phyloP scores from a whole-genome alignment of 2,329 filamentous ascomycete species.

The Zarea fungicola region DNA sequence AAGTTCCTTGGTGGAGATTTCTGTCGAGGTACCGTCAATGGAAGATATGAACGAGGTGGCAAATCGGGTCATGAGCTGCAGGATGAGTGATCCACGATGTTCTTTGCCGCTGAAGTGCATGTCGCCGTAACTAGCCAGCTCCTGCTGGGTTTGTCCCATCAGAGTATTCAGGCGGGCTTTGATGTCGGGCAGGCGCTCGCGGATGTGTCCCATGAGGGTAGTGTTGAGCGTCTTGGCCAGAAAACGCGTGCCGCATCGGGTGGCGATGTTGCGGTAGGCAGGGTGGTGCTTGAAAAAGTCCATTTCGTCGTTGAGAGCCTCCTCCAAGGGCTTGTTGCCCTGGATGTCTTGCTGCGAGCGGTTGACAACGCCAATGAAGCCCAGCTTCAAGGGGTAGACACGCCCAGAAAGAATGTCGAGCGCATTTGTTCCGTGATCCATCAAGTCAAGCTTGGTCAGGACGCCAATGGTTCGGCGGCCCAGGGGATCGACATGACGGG shows the following conservation, averaged over 20 bases:
- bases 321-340: conserved; percentile 87
- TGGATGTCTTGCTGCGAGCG: conserved; percentile 97
- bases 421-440: conserved; percentile 98
- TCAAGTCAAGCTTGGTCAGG: conserved; percentile 92
- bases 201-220: conserved; percentile 93
- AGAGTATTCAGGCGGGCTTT: conserved; percentile 95
- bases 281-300: conserved; percentile 98
- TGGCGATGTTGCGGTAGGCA: conserved; percentile 93
- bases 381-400: conserved; percentile 93
- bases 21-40: conserved; percentile 95
- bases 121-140: conserved; percentile 94
- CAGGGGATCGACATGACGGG: conserved; percentile 91
- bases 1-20: conserved; percentile 97
- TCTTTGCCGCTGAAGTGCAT: conserved; percentile 97
- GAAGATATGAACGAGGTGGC: conserved; percentile 97
- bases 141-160: conserved; percentile 99
- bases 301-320: conserved; percentile 81
- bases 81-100: conserved; percentile 86
- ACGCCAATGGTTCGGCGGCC: conserved; percentile 94
- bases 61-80: conserved; percentile 97
- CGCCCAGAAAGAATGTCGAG: conserved; percentile 95
- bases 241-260: conserved; percentile 87
- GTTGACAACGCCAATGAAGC: conserved; percentile 97
- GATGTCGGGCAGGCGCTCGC: conserved; percentile 92
- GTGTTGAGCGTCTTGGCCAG: conserved; percentile 91